Evolutionary conservation across 352 stramenopile species (phyloP).

Genomic region (Halophytophthora polymorphica): DNA sequence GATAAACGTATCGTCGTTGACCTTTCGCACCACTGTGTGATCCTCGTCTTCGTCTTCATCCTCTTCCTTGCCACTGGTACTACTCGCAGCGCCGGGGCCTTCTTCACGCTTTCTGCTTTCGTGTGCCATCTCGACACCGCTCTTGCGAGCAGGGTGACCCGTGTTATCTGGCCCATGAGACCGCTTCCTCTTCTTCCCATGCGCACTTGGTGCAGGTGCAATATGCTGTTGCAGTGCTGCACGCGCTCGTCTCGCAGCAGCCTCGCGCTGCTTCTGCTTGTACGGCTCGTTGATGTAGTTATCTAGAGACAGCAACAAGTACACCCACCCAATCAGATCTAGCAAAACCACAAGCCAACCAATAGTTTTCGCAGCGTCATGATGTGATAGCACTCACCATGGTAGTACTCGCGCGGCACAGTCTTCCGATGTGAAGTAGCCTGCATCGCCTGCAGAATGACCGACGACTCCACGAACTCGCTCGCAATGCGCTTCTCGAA

Average conservation of each 20-base stretch:
- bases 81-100: neutral
- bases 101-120: neutral
- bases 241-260: slow-evolving; percentile 7
- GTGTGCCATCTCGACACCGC: no score
- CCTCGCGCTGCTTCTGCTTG: slow-evolving; percentile 23
- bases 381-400: slow-evolving; percentile 30
- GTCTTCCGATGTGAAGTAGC: slow-evolving; percentile 35
- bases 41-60: neutral
- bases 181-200: slow-evolving; percentile 7
- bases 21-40: neutral
- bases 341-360: neutral
- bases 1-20: slow-evolving; percentile 19
- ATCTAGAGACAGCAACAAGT: slow-evolving; percentile 26
- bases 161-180: neutral
- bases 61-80: slow-evolving; percentile 4
- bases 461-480: slow-evolving; percentile 59
- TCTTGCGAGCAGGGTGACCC: no score
- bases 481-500: slow-evolving; percentile 73
- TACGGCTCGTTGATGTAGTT: slow-evolving; percentile 48
- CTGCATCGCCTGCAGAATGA: slow-evolving; percentile 27
- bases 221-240: slow-evolving; percentile 3
- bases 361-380: neutral
- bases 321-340: neutral
- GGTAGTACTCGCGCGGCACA: slow-evolving; percentile 58
- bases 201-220: neutral